Percentiles rank a stretch among this genome's conserved stretches.
Conservation (phyloP, 2,329 filamentous ascomycete genomes). For the Cladosporium colombiae region DNA sequence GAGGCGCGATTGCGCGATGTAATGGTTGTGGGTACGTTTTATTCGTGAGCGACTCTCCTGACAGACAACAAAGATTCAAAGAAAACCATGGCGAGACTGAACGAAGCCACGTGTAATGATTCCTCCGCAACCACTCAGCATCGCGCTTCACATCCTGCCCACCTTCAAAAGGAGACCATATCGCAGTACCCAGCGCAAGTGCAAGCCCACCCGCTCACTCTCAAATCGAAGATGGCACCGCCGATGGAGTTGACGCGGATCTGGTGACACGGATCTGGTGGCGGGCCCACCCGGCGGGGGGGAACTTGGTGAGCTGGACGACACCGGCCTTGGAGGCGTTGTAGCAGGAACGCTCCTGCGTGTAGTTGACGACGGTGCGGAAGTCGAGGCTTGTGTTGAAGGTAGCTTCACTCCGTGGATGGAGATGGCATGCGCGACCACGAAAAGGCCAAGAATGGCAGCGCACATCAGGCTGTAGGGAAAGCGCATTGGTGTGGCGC, state of each 20-base stretch:
- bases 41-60: neutral
- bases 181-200: neutral
- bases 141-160: neutral
- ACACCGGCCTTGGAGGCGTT: slow-evolving; percentile 82
- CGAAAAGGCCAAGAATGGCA: neutral
- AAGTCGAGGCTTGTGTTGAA: slow-evolving; percentile 45
- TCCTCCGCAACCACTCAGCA: neutral
- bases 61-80: neutral
- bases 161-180: neutral
- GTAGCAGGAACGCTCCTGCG: slow-evolving; percentile 80
- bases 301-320: slow-evolving; percentile 74
- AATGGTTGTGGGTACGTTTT: neutral
- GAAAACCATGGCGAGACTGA: neutral
- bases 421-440: neutral
- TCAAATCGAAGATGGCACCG: neutral
- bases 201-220: neutral
- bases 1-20: neutral
- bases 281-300: slow-evolving; percentile 83
- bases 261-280: slow-evolving; percentile 68
- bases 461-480: neutral
- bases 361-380: slow-evolving; percentile 44
- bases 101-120: neutral
- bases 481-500: neutral
- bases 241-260: slow-evolving; percentile 67
- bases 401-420: slow-evolving; percentile 38